Evolutionary conservation across 2,329 filamentous ascomycete genomes (phyloP).

Genomic region (Simplicillium aogashimaense): DNA sequence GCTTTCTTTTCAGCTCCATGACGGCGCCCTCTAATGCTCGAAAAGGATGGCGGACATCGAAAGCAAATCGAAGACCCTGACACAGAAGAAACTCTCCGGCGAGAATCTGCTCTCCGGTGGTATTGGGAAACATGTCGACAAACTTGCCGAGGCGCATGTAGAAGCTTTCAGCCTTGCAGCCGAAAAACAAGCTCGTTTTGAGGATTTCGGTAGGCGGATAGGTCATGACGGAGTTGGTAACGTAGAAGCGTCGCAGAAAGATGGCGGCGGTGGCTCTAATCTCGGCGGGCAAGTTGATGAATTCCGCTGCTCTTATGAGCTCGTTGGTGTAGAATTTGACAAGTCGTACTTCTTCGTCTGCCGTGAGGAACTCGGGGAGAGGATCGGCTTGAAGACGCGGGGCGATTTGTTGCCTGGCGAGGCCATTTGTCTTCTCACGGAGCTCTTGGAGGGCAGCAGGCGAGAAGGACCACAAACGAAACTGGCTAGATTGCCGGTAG

Average conservation of each 20-base stretch:
- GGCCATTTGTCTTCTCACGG: slow-evolving; percentile 67
- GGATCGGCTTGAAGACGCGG: slow-evolving; percentile 42
- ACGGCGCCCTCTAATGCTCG: slow-evolving; percentile 77
- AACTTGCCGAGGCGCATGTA: slow-evolving; percentile 60
- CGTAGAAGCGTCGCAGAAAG: slow-evolving; percentile 89
- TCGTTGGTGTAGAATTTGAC: slow-evolving; percentile 66
- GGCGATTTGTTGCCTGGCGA: slow-evolving; percentile 56
- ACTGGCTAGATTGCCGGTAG: slow-evolving; percentile 86
- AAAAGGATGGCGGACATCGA: slow-evolving; percentile 87
- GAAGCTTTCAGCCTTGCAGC: slow-evolving; percentile 82
- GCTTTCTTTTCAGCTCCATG: slow-evolving; percentile 66
- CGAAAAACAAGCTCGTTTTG: slow-evolving; percentile 85
- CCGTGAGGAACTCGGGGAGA: slow-evolving; percentile 68
- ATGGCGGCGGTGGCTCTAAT: slow-evolving; percentile 64
- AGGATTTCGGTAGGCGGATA: slow-evolving; percentile 86
- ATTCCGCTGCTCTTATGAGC: slow-evolving; percentile 45
- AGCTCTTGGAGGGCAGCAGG: slow-evolving; percentile 59
- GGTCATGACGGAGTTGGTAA: slow-evolving; percentile 92
- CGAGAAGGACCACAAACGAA: slow-evolving; percentile 85
- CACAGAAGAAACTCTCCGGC: slow-evolving; percentile 89
- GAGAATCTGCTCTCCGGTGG: slow-evolving; percentile 71
- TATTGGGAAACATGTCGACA: slow-evolving; percentile 57
- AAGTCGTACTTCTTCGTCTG: slow-evolving; percentile 73
- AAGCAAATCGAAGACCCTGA: slow-evolving; percentile 84
- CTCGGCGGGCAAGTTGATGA: slow-evolving; percentile 40